Base-by-base conservation (phyloP, 2,329 filamentous ascomycete genomes). In the Chalara sp. region DNA sequence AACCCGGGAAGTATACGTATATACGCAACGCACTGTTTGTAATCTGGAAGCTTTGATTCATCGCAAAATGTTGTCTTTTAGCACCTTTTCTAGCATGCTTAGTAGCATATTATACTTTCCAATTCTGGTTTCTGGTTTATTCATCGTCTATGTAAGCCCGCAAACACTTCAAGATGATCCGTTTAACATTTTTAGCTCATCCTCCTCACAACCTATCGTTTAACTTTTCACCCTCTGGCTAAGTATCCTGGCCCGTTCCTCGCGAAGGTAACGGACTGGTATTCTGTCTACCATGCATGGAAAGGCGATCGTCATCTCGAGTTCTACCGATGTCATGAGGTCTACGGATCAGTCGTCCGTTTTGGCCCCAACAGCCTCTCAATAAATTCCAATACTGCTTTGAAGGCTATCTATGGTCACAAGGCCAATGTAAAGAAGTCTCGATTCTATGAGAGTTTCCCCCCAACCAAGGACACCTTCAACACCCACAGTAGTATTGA, bases 291-390 rank as follows among this genome's bases (percentile, higher is more conserved):
- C 41, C 61, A 70, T 50, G 65, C 66, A 1, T 69, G 62, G 59
- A 67, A 60, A 46, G 66, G 65, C 0, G 66, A 70, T 33, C 56
- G 65, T 8, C 68, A 70, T 44, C 10, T 66, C 1, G 63, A 69
- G 5, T 64, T 69, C 13, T 63, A 55, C n/a, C 46, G 55, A 21
- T 65, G 60, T 33, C 68, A 71, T 56, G 40, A 66, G 47, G 66
- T 59, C 61, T 70, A 70, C 51, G 68, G 68, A 66, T 44, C 35
- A 4, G 8, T 37, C 2, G 85, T 92, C 21, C 86, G 89, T 31
- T 87, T 86, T 58, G 87, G 86, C 0, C 89, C 89, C 43, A 89
- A 89, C 67, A 81, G 80, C 53, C 71, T 95, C 41, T 89, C 84
- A 1, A 80, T 95, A 71, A 92, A 93, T 73, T 84, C 81, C 49